Evolutionary conservation across 1,284 basidiomycete genomes (phyloP).

Genomic region (Xerocomus nothofagi): DNA sequence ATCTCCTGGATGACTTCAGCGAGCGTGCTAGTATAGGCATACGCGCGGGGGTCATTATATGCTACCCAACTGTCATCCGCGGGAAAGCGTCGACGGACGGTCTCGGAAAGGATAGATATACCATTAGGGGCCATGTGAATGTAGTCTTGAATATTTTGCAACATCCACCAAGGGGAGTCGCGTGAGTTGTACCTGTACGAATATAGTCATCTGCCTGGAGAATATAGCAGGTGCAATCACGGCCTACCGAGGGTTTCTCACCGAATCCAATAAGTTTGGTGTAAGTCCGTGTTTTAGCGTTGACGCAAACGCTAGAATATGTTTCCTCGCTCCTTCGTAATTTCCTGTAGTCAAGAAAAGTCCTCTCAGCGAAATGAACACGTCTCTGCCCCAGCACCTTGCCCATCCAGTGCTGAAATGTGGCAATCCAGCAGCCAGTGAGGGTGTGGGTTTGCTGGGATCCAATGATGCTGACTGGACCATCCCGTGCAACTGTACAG

Average conservation of each 20-base stretch:
- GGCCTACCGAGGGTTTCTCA: constrained; percentile 74
- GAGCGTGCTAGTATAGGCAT: constrained; percentile 76
- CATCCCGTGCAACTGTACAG: constrained; percentile 90
- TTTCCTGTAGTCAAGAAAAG: constrained; percentile 92
- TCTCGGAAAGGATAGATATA: constrained; percentile 74
- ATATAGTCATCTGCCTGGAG: neutral
- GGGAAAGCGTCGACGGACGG: constrained; percentile 90
- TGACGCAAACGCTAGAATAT: constrained; percentile 88
- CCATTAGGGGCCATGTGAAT: constrained; percentile 84
- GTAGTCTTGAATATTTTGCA: constrained; percentile 98
- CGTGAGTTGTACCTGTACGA: constrained; percentile 79
- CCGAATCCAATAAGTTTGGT: constrained; percentile 89
- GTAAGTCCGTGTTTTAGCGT: constrained; percentile 88
- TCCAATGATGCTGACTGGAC: constrained; percentile 87
- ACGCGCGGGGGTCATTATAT: constrained; percentile 88
- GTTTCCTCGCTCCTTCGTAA: constrained; percentile 79
- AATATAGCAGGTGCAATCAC: constrained; percentile 8
- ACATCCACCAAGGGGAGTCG: constrained; percentile 97
- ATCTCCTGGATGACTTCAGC: constrained; percentile 97
- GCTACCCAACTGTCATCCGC: constrained; percentile 90
- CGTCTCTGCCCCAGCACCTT: constrained; percentile 95
- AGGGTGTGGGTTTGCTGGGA: constrained; percentile 67
- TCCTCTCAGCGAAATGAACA: constrained; percentile 91
- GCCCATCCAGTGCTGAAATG: constrained; percentile 93
- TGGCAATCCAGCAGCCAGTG: constrained; percentile 90